Evolutionary conservation across 139 green algal genomes (phyloP).

Genomic region (Chlorella sp.): DNA sequence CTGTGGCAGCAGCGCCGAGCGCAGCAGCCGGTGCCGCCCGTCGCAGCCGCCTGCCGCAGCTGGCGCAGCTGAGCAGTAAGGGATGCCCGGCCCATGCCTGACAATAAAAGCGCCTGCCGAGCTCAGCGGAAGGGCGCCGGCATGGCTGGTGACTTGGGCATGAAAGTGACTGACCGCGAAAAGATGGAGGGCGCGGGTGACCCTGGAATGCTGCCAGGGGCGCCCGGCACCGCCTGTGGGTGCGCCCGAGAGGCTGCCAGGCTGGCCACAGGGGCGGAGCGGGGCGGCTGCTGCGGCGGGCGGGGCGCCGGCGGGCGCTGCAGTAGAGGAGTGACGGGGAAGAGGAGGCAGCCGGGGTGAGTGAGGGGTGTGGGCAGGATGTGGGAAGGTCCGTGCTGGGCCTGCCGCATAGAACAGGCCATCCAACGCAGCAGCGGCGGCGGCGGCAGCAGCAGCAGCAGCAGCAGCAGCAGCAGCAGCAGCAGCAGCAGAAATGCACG

Average conservation of each 20-base stretch:
- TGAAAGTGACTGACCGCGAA: slow-evolving; percentile 60
- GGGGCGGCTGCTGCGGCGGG: neutral
- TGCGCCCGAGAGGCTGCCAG: slow-evolving; percentile 8
- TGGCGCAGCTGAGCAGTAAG: too few relatives aligned
- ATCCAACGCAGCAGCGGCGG: too few relatives aligned
- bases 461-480: neutral
- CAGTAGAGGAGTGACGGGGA: neutral
- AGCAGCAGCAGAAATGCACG: neutral
- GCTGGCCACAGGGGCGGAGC: slow-evolving; percentile 7
- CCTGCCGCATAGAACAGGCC: too few relatives aligned
- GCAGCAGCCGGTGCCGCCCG: too few relatives aligned
- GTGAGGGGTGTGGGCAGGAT: too few relatives aligned
- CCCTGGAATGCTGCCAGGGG: neutral
- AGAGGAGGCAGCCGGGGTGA: neutral
- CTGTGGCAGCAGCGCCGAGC: too few relatives aligned
- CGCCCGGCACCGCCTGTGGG: neutral
- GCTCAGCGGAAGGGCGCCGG: slow-evolving; percentile 60
- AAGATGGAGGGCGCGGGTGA: slow-evolving; percentile 47
- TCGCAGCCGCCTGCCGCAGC: too few relatives aligned
- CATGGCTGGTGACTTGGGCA: slow-evolving; percentile 70
- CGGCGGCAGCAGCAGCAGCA: too few relatives aligned
- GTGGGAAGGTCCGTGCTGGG: too few relatives aligned
- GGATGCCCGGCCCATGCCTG: too few relatives aligned
- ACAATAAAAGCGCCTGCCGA: too few relatives aligned
- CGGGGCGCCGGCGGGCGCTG: slow-evolving; percentile 7